Conservation (phyloP, 192 early-diverging fungal species). For the Gamsiella multidivaricata region DNA sequence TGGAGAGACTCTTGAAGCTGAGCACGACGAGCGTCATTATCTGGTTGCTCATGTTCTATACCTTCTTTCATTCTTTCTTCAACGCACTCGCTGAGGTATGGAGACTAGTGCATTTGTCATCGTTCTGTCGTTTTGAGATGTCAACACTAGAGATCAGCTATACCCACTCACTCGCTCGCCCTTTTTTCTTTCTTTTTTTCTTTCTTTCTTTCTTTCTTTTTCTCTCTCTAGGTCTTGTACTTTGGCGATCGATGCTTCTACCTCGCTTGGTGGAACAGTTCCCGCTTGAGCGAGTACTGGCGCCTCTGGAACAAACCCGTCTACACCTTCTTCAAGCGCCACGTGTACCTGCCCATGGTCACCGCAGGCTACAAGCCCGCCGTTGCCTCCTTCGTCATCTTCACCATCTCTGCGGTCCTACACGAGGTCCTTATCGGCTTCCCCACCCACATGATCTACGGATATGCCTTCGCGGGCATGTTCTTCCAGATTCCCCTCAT, state of each 20-base stretch:
- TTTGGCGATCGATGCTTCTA: slow-evolving; percentile 93
- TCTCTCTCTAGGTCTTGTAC: slow-evolving; percentile 61
- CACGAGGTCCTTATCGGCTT: slow-evolving; percentile 90
- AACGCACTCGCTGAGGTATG: slow-evolving; percentile 83
- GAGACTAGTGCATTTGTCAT: neutral
- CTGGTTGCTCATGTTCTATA: slow-evolving; percentile 93
- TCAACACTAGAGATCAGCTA: too few species aligned
- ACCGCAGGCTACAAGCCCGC: slow-evolving; percentile 70
- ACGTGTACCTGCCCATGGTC: slow-evolving; percentile 85
- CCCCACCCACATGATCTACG: slow-evolving; percentile 82
- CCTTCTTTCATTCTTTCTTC: slow-evolving; percentile 82
- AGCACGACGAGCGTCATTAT: slow-evolving; percentile 78
- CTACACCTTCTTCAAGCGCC: slow-evolving; percentile 88
- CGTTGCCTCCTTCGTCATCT: slow-evolving; percentile 72
- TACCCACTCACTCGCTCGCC: too few species aligned
- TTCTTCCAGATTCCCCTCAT: slow-evolving; percentile 83
- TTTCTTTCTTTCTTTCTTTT: neutral
- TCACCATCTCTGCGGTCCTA: slow-evolving; percentile 84
- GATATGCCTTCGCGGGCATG: slow-evolving; percentile 87
- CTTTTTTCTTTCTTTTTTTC: too few species aligned
- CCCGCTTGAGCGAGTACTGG: slow-evolving; percentile 85
- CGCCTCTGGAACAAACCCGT: slow-evolving; percentile 93
- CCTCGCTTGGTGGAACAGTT: slow-evolving; percentile 91
- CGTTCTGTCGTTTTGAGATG: neutral
- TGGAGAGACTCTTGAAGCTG: slow-evolving; percentile 90